A percentile compares a stretch with the other conserved stretches of the same genome.
These are phyloP conservation scores for Fusarium protoensiforme DNA, from an alignment of 2,329 filamentous ascomycete genomes.

Conservation along the genomic window DNA sequence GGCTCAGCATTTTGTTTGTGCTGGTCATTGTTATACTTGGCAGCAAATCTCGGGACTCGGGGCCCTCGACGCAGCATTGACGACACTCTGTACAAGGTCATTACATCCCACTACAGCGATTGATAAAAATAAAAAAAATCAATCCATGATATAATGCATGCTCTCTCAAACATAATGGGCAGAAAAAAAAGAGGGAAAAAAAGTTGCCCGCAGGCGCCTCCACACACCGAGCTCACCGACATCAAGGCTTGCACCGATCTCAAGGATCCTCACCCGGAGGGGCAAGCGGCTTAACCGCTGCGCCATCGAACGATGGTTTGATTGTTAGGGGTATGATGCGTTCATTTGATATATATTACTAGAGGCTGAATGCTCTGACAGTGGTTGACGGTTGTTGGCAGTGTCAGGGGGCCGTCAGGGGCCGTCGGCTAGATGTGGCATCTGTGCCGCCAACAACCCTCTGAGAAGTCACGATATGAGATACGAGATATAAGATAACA, in stretches of 20 bases:
- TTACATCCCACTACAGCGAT: neutral
- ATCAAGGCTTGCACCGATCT: neutral
- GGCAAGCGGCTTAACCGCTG: neutral
- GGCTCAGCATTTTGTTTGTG: neutral
- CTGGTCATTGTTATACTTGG: neutral
- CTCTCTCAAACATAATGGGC: neutral
- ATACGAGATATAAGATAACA: neutral
- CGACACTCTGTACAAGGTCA: neutral
- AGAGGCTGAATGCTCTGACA: neutral
- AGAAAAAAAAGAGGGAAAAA: neutral
- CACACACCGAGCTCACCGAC: neutral
- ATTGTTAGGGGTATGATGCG: neutral
- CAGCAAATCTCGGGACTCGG: neutral
- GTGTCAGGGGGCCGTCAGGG: neutral
- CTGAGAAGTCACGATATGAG: neutral
- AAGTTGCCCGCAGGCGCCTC: neutral
- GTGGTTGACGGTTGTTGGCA: neutral
- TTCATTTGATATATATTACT: neutral
- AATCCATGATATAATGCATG: neutral
- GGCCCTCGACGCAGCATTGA: neutral
- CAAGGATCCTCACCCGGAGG: neutral
- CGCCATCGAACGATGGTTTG: neutral
- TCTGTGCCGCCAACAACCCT: neutral
- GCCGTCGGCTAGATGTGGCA: neutral
- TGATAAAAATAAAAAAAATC: neutral